Percentiles rank a stretch among this genome's conserved stretches.
These are phyloP conservation scores for Nymphaea thermarum DNA, from an alignment of 164 flowering plant genomes.

Conservation along the genomic window DNA sequence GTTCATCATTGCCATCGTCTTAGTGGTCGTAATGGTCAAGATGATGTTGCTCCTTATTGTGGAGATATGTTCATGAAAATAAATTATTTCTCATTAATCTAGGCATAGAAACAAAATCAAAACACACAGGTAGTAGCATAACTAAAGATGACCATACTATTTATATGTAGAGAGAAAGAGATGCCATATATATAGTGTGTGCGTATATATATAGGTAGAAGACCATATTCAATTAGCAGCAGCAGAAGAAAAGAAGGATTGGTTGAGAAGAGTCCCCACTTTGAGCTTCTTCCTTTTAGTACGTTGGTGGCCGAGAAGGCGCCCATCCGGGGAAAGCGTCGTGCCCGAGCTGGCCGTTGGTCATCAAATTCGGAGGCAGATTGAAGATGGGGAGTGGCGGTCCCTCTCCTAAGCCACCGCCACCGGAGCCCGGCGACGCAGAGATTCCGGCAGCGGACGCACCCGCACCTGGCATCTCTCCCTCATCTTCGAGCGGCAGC, in stretches of 20 bases:
- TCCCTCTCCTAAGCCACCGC: conserved; percentile 3
- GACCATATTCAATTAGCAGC: too few species aligned
- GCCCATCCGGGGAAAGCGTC: conserved; percentile 51
- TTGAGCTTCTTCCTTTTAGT: conserved; percentile 2
- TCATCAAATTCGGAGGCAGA: conserved; percentile 40
- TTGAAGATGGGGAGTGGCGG: conserved; percentile 18
- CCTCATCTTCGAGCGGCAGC: conserved; percentile 51
- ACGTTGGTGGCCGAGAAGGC: conserved; percentile 29
- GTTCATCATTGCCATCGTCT: too few species aligned
- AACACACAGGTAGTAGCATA: too few species aligned
- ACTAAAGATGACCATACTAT: too few species aligned
- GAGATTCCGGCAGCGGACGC: conserved; percentile 6
- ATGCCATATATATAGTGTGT: too few species aligned
- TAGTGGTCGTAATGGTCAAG: too few species aligned
- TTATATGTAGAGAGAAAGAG: too few species aligned
- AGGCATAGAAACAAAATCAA: too few species aligned
- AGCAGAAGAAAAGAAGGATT: background rate
- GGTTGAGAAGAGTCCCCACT: background rate
- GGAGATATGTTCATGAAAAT: too few species aligned
- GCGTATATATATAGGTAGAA: too few species aligned
- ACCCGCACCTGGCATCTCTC: conserved; percentile 10
- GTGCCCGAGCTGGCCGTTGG: conserved; percentile 38
- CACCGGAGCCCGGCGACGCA: conserved; percentile 2
- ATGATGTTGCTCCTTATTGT: too few species aligned
- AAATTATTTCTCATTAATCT: too few species aligned